phyloP scores from a whole-genome alignment of 1,284 basidiomycete genomes.

The Malassezia sympodialis region DNA sequence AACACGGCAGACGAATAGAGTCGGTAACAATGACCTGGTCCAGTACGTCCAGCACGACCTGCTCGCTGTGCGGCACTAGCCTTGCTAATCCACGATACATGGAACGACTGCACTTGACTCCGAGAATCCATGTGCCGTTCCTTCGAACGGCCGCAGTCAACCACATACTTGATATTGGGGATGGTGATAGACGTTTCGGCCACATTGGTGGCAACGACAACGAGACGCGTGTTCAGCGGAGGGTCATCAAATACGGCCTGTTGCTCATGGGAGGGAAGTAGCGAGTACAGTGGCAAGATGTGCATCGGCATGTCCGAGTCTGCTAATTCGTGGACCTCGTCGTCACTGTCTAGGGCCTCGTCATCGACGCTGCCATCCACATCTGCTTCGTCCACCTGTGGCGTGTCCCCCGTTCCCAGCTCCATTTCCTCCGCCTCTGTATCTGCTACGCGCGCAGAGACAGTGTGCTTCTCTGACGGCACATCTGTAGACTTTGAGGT shows the following conservation, averaged over 20 bases:
- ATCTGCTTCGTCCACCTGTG: slow-evolving; percentile 50
- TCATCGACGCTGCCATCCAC: slow-evolving; percentile 34
- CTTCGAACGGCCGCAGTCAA: slow-evolving; percentile 67
- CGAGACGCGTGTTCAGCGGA: slow-evolving; percentile 58
- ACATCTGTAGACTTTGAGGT: slow-evolving; percentile 39
- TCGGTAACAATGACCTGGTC: slow-evolving; percentile 68
- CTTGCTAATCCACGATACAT: slow-evolving; percentile 65
- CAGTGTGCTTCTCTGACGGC: not conserved
- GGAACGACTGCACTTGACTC: slow-evolving; percentile 62
- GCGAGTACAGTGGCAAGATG: slow-evolving; percentile 64
- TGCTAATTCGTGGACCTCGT: slow-evolving; percentile 26
- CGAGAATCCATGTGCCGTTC: slow-evolving; percentile 64
- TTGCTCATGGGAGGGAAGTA: slow-evolving; percentile 63
- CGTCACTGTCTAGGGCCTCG: slow-evolving; percentile 15
- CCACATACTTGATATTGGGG: slow-evolving; percentile 64
- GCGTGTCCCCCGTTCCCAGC: slow-evolving; percentile 53
- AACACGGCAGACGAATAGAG: slow-evolving; percentile 67
- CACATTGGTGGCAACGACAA: slow-evolving; percentile 67
- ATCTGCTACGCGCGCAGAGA: slow-evolving; percentile 38
- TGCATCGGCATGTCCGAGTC: slow-evolving; percentile 50
- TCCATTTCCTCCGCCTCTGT: slow-evolving; percentile 76
- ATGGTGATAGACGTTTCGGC: slow-evolving; percentile 71
- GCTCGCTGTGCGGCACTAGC: slow-evolving; percentile 64
- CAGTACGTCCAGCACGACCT: slow-evolving; percentile 66
- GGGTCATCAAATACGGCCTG: slow-evolving; percentile 63